Conservation (phyloP, 805 yeast species). For the Sugiyamaella lignohabitans region DNA sequence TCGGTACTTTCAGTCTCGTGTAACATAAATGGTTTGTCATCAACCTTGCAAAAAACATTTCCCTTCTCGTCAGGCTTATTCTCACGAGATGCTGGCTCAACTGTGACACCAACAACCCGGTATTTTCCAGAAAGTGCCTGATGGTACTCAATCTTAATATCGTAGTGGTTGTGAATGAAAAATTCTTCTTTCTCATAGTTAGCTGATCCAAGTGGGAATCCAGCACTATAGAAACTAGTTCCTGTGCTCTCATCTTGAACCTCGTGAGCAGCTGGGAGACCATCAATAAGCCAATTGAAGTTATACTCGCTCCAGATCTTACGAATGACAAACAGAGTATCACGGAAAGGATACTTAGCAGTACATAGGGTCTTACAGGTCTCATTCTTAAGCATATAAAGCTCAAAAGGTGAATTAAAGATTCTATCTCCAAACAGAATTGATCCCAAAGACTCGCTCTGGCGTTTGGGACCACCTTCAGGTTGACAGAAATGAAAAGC, state of each 20-base stretch:
- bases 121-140: slow-evolving; percentile 55
- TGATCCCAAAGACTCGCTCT: slow-evolving; percentile 86
- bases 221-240: slow-evolving; percentile 64
- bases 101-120: slow-evolving; percentile 88
- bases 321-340: slow-evolving; percentile 68
- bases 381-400: slow-evolving; percentile 68
- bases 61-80: slow-evolving; percentile 28
- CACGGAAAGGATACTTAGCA: slow-evolving; percentile 51
- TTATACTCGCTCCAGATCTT: slow-evolving; percentile 76
- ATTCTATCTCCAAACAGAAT: slow-evolving; percentile 94
- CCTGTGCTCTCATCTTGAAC: slow-evolving; percentile 48
- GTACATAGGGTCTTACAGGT: slow-evolving; percentile 65
- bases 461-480: slow-evolving; percentile 52
- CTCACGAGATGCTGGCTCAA: slow-evolving; percentile 57
- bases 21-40: slow-evolving; percentile 18
- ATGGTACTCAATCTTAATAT: slow-evolving; percentile 76
- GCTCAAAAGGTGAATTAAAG: slow-evolving; percentile 81
- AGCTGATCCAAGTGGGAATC: slow-evolving; percentile 69
- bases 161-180: slow-evolving; percentile 74
- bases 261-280: slow-evolving; percentile 80
- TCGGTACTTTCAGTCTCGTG: slow-evolving; percentile 30
- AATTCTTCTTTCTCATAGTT: slow-evolving; percentile 40
- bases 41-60: slow-evolving; percentile 20
- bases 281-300: slow-evolving; percentile 92
- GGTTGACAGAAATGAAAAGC: slow-evolving; percentile 84